phyloP scores from a whole-genome alignment of 2,329 filamentous ascomycete species.

The Alternaria tenuissima region DNA sequence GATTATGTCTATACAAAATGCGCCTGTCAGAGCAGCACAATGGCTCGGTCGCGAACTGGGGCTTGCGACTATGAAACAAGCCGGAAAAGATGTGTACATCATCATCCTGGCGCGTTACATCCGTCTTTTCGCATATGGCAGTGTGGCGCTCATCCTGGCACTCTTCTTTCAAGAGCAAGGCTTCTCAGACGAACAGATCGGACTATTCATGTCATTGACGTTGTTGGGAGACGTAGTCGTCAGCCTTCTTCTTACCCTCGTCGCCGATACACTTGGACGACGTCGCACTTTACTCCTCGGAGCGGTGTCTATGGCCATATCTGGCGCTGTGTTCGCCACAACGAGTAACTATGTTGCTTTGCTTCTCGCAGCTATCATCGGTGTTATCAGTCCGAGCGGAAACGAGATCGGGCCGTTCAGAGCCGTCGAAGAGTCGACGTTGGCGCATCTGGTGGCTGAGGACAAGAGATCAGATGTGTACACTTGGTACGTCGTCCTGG shows the following conservation, averaged over 20 bases:
- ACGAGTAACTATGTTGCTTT: constrained; percentile 43
- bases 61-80: constrained; percentile 37
- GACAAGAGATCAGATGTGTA: constrained; percentile 47
- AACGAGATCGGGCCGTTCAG: constrained; percentile 54
- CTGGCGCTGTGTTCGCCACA: constrained; percentile 47
- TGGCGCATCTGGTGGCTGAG: constrained; percentile 47
- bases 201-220: constrained; percentile 53
- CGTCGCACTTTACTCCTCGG: constrained; percentile 46
- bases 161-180: constrained; percentile 47
- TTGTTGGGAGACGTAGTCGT: constrained; percentile 50
- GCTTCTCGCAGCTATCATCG: constrained; percentile 47
- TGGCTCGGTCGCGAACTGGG: constrained; percentile 44
- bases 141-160: constrained; percentile 48
- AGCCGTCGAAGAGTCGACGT: constrained; percentile 51
- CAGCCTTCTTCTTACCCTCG: constrained; percentile 48
- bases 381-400: constrained; percentile 51
- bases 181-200: constrained; percentile 49
- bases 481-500: constrained; percentile 53
- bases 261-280: constrained; percentile 48
- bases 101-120: constrained; percentile 49
- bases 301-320: constrained; percentile 45
- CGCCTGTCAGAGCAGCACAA: constrained; percentile 14
- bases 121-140: constrained; percentile 50
- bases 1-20: constrained; percentile 24
- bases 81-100: constrained; percentile 43